Conservation (phyloP, 805 yeast species). For the Isabelozyma pseudorhagii region DNA sequence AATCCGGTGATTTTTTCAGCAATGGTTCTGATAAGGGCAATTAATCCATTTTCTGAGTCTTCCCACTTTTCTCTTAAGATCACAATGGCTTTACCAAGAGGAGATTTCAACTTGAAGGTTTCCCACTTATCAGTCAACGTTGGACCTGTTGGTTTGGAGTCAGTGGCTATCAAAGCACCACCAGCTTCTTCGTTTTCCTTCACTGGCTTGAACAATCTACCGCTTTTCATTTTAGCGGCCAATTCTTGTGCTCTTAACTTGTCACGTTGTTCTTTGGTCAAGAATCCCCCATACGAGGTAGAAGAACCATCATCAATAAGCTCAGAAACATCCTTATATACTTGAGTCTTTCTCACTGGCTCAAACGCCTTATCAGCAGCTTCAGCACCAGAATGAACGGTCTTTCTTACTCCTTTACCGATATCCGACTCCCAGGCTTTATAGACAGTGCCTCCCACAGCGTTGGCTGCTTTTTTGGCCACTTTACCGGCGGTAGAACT, state of each 20-base stretch:
- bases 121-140: conserved; percentile 63
- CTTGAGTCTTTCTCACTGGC: conserved; percentile 88
- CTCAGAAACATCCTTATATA: conserved; percentile 83
- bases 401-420: conserved; percentile 82
- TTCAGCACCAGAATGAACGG: conserved; percentile 79
- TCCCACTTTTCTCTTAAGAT: conserved; percentile 75
- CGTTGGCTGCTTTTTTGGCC: conserved; percentile 86
- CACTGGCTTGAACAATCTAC: conserved; percentile 63
- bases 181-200: conserved; percentile 83
- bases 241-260: conserved; percentile 52
- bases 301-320: conserved; percentile 92
- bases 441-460: conserved; percentile 82
- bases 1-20: conserved; percentile 79
- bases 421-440: conserved; percentile 97
- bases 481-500: conserved; percentile 68
- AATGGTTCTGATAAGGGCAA: conserved; percentile 75
- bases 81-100: conserved; percentile 63
- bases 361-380: conserved; percentile 85
- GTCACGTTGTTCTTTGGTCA: conserved; percentile 77
- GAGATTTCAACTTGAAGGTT: conserved; percentile 61
- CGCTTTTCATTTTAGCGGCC: conserved; percentile 55
- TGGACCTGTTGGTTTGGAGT: conserved; percentile 71
- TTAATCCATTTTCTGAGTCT: conserved; percentile 89
- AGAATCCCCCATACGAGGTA: conserved; percentile 87
- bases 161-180: conserved; percentile 75